Conservation (phyloP, 176 grass and related monocot genomes). For the Eragrostis curvula region DNA sequence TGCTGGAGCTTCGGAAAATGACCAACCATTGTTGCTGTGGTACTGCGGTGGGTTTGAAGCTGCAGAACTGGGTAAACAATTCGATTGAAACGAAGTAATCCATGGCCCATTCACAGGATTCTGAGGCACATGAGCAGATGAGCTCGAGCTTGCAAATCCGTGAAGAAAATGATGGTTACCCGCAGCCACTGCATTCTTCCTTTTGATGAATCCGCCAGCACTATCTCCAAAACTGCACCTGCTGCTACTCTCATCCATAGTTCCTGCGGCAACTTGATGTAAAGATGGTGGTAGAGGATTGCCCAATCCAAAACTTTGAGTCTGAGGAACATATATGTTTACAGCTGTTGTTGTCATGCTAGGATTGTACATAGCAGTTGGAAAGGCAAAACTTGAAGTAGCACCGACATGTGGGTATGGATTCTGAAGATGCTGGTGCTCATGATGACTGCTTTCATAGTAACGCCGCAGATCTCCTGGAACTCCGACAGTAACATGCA, state of each 20-base stretch:
- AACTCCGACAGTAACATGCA: conserved; percentile 43
- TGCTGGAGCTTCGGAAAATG: conserved; percentile 37
- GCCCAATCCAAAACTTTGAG: conserved; percentile 48
- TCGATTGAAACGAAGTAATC: conserved; percentile 49
- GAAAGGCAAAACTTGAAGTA: conserved; percentile 32
- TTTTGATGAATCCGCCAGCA: conserved; percentile 52
- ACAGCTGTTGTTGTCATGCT: conserved; percentile 41
- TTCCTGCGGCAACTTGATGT: conserved; percentile 44
- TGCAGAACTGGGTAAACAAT: conserved; percentile 38
- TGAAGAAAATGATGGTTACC: conserved; percentile 47
- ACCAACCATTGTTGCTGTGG: conserved; percentile 16
- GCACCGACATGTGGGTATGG: conserved; percentile 37
- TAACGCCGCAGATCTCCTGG: conserved; percentile 44
- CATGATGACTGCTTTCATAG: conserved; percentile 44
- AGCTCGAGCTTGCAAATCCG: conserved; percentile 61
- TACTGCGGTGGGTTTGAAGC: conserved; percentile 38
- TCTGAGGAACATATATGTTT: conserved; percentile 46
- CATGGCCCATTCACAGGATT: conserved; percentile 44
- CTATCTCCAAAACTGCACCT: conserved; percentile 46
- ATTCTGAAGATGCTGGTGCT: conserved; percentile 47
- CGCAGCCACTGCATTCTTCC: conserved; percentile 48
- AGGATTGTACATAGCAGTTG: conserved; percentile 49
- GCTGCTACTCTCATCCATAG: conserved; percentile 46
- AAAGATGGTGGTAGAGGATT: conserved; percentile 33
- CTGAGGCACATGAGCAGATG: conserved; percentile 52